Conservation (phyloP, 495 filamentous ascomycete genomes). For the Penicillium paxilli region DNA sequence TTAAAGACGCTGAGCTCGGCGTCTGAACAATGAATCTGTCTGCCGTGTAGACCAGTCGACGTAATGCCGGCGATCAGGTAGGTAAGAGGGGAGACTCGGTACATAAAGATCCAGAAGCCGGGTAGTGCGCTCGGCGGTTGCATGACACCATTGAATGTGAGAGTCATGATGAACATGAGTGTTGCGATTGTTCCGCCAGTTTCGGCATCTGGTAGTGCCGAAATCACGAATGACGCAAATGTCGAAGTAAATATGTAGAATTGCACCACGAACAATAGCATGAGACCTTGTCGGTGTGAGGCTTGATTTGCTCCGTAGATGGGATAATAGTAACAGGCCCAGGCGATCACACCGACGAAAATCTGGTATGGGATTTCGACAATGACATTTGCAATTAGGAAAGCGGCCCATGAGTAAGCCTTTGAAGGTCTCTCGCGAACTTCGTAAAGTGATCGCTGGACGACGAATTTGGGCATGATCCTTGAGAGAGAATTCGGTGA, state of each 20-base stretch:
- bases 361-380: slow-evolving; percentile 73
- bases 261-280: slow-evolving; percentile 55
- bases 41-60: slow-evolving; percentile 44
- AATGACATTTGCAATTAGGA: slow-evolving; percentile 67
- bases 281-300: slow-evolving; percentile 42
- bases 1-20: slow-evolving; percentile 53
- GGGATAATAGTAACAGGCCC: slow-evolving; percentile 63
- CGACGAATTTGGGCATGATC: slow-evolving; percentile 70
- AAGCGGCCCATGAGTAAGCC: slow-evolving; percentile 71
- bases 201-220: slow-evolving; percentile 52
- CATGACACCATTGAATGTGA: slow-evolving; percentile 64
- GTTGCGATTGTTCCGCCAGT: slow-evolving; percentile 59
- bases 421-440: slow-evolving; percentile 68
- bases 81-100: slow-evolving; percentile 53
- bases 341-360: slow-evolving; percentile 58
- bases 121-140: slow-evolving; percentile 50
- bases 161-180: slow-evolving; percentile 58
- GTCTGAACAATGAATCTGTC: slow-evolving; percentile 41
- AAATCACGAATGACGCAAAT: slow-evolving; percentile 59
- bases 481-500: slow-evolving; percentile 33
- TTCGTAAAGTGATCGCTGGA: slow-evolving; percentile 65
- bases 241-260: slow-evolving; percentile 72
- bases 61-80: slow-evolving; percentile 58
- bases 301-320: slow-evolving; percentile 42
- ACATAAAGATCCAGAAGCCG: slow-evolving; percentile 63